A percentile compares a stretch with the other conserved stretches of the same genome.
phyloP scores from a whole-genome alignment of 1,284 basidiomycete species.

The Bjerkandera adusta region DNA sequence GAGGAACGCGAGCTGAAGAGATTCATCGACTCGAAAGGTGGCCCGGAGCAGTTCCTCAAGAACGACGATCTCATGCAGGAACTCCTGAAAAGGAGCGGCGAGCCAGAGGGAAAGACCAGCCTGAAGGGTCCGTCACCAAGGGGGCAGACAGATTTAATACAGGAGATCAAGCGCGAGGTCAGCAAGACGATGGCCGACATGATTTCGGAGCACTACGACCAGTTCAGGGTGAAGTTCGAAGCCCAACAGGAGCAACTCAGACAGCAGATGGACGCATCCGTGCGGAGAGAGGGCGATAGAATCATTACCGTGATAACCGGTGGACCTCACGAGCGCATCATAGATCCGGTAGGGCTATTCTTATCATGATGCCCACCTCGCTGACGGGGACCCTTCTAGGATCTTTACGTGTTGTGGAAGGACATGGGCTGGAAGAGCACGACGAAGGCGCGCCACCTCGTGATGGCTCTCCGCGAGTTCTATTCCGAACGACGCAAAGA shows the following conservation, averaged over 20 bases:
- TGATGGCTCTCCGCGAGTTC: conserved; percentile 30
- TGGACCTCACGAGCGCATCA: conserved; percentile 21
- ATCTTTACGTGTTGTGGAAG: conserved; percentile 18
- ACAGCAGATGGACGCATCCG: conserved; percentile 14
- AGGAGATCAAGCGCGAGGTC: background rate
- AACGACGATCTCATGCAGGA: conserved; percentile 6
- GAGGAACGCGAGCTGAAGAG: conserved; percentile 1
- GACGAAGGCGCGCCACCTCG: conserved; percentile 29
- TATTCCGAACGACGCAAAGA: conserved; percentile 20
- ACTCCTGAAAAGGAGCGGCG: background rate
- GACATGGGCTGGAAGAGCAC: conserved; percentile 29
- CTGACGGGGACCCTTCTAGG: conserved; percentile 8
- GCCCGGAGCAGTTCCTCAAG: background rate
- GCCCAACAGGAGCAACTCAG: conserved; percentile 20
- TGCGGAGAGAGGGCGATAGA: conserved; percentile 18
- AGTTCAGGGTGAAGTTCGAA: conserved; percentile 25
- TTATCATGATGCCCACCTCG: background rate
- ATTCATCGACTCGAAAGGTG: conserved; percentile 6
- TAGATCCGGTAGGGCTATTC: conserved; percentile 16
- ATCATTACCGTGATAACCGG: conserved; percentile 19
- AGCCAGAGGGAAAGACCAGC: background rate
- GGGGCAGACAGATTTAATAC: background rate
- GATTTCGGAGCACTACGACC: conserved; percentile 18
- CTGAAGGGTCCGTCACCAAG: background rate
- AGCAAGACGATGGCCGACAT: conserved; percentile 12